Evolutionary conservation across 495 filamentous ascomycete species (phyloP).

Genomic region (Daldinia caldariorum): DNA sequence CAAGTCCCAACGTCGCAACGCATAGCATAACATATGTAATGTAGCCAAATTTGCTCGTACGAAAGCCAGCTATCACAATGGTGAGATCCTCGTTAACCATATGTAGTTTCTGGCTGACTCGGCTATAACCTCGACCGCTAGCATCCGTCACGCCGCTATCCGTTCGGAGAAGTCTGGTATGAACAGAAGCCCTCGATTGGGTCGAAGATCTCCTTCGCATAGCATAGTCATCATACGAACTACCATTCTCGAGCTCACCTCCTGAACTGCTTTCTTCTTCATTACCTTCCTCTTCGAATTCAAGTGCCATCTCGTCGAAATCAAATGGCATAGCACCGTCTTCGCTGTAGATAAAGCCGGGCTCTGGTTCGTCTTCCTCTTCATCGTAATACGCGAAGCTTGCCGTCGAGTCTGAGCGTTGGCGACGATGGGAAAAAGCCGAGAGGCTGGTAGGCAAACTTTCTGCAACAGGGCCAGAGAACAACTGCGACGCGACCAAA

Average conservation of each 20-base stretch:
- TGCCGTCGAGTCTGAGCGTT: constrained; percentile 81
- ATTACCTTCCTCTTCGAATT: constrained; percentile 45
- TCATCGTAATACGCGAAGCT: constrained; percentile 91
- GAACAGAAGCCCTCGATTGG: constrained; percentile 66
- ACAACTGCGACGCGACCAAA: constrained; percentile 67
- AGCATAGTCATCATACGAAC: constrained; percentile 51
- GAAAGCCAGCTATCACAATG: constrained; percentile 90
- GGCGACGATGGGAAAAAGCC: constrained; percentile 83
- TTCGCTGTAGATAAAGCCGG: constrained; percentile 24
- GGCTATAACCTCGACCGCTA: constrained; percentile 66
- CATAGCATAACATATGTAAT: constrained; percentile 75
- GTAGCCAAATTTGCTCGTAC: constrained; percentile 74
- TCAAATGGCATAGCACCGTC: constrained; percentile 40
- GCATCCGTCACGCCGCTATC: constrained; percentile 68
- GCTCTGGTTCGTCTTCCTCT: constrained; percentile 60
- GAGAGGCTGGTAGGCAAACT: constrained; percentile 91
- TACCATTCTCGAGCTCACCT: constrained; percentile 53
- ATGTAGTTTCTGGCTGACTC: constrained; percentile 87
- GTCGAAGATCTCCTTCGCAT: constrained; percentile 56
- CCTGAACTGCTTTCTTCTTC: constrained; percentile 51
- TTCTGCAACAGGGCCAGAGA: constrained; percentile 92
- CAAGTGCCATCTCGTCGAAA: constrained; percentile 43
- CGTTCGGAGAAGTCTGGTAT: constrained; percentile 75
- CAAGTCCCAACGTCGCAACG: constrained; percentile 75
- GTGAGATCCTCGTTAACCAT: constrained; percentile 93